A percentile compares a stretch with the other conserved stretches of the same genome.
phyloP scores from a whole-genome alignment of 192 early-diverging fungal species.

The Coemansia sp. region DNA sequence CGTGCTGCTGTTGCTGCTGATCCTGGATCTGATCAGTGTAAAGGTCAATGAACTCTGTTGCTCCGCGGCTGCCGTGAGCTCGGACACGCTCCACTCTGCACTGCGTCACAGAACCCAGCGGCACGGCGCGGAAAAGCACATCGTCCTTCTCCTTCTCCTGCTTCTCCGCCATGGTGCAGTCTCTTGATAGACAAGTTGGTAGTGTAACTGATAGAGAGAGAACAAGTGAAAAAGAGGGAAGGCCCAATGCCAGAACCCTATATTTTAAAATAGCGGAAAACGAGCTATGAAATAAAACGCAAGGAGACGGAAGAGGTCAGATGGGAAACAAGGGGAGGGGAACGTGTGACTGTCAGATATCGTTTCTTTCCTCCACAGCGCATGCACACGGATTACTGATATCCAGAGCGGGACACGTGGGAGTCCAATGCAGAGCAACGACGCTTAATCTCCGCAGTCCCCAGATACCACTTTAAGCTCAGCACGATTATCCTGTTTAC shows the following conservation, averaged over 20 bases:
- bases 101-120: constrained; percentile 18
- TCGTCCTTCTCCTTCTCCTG: background rate
- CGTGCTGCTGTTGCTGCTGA: background rate
- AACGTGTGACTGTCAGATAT: too few relatives aligned
- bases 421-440: background rate
- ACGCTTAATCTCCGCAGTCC: background rate
- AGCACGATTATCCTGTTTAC: background rate
- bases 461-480: background rate
- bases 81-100: constrained; percentile 25
- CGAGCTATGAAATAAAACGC: background rate
- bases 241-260: background rate
- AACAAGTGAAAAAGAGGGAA: background rate
- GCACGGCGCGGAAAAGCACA: constrained; percentile 12
- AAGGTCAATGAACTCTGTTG: background rate
- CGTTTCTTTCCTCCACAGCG: too few relatives aligned
- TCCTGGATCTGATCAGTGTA: background rate
- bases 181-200: background rate
- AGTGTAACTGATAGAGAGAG: background rate
- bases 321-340: too few relatives aligned
- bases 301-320: too few relatives aligned
- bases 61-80: background rate
- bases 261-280: background rate
- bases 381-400: too few relatives aligned
- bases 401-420: background rate
- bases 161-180: background rate